Evolutionary conservation across 176 grass and related monocot species (phyloP), one percentile per base, ranked within the genome.

Genomic region (Miscanthus lutarioriparius): DNA sequence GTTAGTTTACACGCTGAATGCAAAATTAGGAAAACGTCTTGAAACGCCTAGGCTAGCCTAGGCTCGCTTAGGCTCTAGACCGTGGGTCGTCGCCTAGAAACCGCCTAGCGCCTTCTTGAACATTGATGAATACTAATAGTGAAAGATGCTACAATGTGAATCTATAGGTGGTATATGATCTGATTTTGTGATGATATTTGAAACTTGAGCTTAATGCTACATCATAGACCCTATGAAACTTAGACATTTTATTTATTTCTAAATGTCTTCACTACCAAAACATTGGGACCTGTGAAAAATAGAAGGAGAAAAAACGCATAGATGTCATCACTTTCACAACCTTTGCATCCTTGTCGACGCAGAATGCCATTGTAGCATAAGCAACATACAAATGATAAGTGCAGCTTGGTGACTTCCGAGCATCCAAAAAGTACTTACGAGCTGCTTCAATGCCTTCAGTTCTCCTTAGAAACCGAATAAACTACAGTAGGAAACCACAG

Each of bases 311-410:
- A 66, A 76, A 73, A 78, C 44, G 28, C 25, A 77, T 32, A 80
- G 22, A 80, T 81, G 67, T 5, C 72, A 72, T 58, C n/a, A 89
- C 4, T 80, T 75, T 71, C 72, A 83, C 41, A 88, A 98, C 93
- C 96, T 98, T 98, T 15, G 89, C 67, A 84, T 98, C 93, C 81
- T 98, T 98, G 91, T 98, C 93, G 17, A 98, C 43, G 81, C 93
- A 93, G 90, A 95, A 98, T 61, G 87, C 91, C 89, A 98, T 92
- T 75, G 77, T 95, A 75, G 93, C 96, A 91, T 91, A 98, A 74
- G 96, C 92, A 87, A 95, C 89, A 92, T 90, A 98, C 33, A 98
- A 85, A 67, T 98, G 93, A 92, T 95, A 95, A 62, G 89, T 98
- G 83, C 93, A 98, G 69, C 54, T 92, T 83, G 87, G 83, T 19